Evolutionary conservation across 2,329 filamentous ascomycete species (phyloP).

Genomic region (Dothideomycetes sp.): DNA sequence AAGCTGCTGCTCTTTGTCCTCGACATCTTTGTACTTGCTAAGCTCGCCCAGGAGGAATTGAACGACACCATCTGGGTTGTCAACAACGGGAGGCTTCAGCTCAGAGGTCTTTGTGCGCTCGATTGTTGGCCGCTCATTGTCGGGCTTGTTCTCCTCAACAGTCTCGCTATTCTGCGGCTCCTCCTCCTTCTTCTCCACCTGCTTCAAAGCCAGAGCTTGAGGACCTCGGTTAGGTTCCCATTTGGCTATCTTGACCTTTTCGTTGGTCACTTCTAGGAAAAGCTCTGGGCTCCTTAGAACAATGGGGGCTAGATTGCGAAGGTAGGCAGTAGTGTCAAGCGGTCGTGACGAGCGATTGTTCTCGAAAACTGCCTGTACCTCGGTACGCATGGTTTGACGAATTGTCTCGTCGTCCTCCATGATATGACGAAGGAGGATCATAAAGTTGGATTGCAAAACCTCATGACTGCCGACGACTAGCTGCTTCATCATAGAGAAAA

Average conservation of each 20-base stretch:
- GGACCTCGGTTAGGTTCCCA: constrained; percentile 44
- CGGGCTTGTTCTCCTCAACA: constrained; percentile 36
- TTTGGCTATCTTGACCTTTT: constrained; percentile 63
- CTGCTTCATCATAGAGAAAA: constrained; percentile 95
- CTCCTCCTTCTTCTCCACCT: constrained; percentile 23
- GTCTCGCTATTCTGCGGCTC: background rate
- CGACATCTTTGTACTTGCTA: constrained; percentile 82
- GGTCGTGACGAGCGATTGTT: constrained; percentile 31
- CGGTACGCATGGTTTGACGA: constrained; percentile 81
- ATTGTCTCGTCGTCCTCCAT: constrained; percentile 88
- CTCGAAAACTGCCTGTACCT: constrained; percentile 72
- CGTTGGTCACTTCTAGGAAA: constrained; percentile 80
- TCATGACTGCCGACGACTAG: constrained; percentile 68
- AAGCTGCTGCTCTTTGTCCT: constrained; percentile 58
- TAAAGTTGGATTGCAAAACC: constrained; percentile 62
- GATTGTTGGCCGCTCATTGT: constrained; percentile 31
- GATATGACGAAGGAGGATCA: constrained; percentile 83
- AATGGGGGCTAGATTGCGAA: constrained; percentile 67
- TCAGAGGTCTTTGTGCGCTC: constrained; percentile 52
- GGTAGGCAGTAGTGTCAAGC: constrained; percentile 60
- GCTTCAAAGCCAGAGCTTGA: constrained; percentile 43
- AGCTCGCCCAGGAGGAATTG: constrained; percentile 91
- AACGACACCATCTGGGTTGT: constrained; percentile 88
- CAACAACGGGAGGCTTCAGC: constrained; percentile 70
- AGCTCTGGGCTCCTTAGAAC: constrained; percentile 72